Conservation (phyloP, 306 rosid species). For the Castanea crenata region DNA sequence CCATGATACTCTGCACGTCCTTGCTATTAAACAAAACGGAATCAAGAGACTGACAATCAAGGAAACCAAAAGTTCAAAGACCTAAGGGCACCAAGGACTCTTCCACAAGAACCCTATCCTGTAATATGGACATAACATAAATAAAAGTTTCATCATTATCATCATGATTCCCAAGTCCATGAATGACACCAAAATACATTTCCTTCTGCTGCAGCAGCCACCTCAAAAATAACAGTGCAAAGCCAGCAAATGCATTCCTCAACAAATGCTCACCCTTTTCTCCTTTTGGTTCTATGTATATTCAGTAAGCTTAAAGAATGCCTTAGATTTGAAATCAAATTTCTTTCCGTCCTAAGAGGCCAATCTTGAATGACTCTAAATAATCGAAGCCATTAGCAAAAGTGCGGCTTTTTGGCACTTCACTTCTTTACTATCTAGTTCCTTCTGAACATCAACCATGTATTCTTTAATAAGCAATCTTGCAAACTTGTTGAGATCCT, state of each 20-base stretch:
- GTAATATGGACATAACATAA: conserved; percentile 62
- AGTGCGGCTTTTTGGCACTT: no score
- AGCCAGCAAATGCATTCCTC: conserved; percentile 66
- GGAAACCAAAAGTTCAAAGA: conserved; percentile 58
- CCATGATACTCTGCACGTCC: conserved; percentile 49
- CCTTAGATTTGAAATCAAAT: no score
- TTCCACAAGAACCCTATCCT: conserved; percentile 56
- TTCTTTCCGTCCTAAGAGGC: no score
- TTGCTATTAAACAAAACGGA: conserved; percentile 27
- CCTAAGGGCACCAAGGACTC: conserved; percentile 70
- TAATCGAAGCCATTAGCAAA: no score
- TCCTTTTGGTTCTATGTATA: conserved; percentile 25
- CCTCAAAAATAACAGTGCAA: conserved; percentile 84
- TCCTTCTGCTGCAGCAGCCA: conserved; percentile 75
- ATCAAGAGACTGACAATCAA: conserved; percentile 38
- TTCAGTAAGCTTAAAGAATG: conserved; percentile 24
- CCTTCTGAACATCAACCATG: no score
- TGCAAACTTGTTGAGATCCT: no score
- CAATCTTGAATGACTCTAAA: no score
- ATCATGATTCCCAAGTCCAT: conserved; percentile 62
- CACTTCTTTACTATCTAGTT: no score
- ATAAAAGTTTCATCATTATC: conserved; percentile 55
- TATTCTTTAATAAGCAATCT: no score
- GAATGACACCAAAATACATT: conserved; percentile 76
- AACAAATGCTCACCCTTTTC: conserved; percentile 27